Base-by-base conservation (phyloP, 2,329 filamentous ascomycete species). In the Colletotrichum liriopes region DNA sequence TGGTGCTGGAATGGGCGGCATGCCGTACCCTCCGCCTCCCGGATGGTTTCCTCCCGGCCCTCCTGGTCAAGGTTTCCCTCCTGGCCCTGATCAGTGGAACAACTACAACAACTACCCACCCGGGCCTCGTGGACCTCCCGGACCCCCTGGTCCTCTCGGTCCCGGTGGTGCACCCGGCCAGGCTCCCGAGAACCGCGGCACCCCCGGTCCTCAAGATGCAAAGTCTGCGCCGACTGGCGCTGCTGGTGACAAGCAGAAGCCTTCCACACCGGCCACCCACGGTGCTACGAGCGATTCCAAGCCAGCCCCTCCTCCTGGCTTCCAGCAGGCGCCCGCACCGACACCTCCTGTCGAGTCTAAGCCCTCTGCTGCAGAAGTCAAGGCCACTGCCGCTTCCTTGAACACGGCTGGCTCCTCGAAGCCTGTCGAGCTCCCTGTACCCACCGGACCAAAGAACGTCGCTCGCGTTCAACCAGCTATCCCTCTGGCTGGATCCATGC, bases 1-100 rank as follows among this genome's bases (percentile, higher is more conserved):
- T 35, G 71, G 63, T 56, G 73, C 92, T 74, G 90, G 89, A 23
- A 89, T 90, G 77, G 91, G 91, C 75, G 91, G 91, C 75, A 92
- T 94, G 88, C 92, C 93, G 1, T 97, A 95, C 80, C 93, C 93
- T 74, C 92, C 91, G 20, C 93, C 91, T 58, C 90, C 90, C 32
- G 93, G 92, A 67, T 97, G 94, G 93, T 96, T 92, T 79, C 93
- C 93, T 76, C 90, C 88, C 65, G 73, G 70, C 14, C 93, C 92
- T 75, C 90, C 91, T 11, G 92, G 92, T 8, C 93, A 94, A 82
- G 92, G 91, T 35, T 96, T 94, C 76, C 92, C 91, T 43, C 91
- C 89, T 74, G 86, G 83, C 12, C 78, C 80, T 59, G 87, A 86
- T 84, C 76, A 89, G 87, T 26, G 87, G 88, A 84, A 82, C 78